Evolutionary conservation across 2,329 filamentous ascomycete species (phyloP), one percentile per base, ranked within the genome.

Genomic region (Aureobasidium zeae): DNA sequence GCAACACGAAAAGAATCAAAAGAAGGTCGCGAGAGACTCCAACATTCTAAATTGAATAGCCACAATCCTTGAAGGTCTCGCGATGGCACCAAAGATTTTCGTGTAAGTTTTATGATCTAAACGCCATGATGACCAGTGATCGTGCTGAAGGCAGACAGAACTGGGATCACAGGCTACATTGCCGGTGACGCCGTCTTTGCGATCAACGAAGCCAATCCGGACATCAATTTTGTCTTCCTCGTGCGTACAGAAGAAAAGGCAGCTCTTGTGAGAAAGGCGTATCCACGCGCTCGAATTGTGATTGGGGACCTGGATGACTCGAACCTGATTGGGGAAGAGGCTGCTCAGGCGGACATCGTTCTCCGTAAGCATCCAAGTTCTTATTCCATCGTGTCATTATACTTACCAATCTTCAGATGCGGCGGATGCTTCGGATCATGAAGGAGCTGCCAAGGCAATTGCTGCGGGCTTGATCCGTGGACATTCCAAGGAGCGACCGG

Each of bases 401-500:
- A 4, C 20, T 32, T 6, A 38, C 15, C 3, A 24, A 28, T 17
- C 6, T 4, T 63, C 48, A 31, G 5, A 74, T 47, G 62, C 65
- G 11, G 62, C 61, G 12, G 56, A 62, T 13, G 69, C 69, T 0
- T 15, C 13, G 4, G 70, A 74, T 48, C 65, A 75, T 48, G 61
- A 56, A 34, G 62, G 57, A 3, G 63, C 68, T 2, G 68, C 69
- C 0, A 62, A 61, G 8, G 72, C 75, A 5, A 69, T 78, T 26
- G 62, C 75, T 1, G 51, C 59, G 0, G 74, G 73, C 0, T 69
- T 80, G 17, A 62, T 64, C 0, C 55, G 57, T 53, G 55, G 57
- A 7, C 74, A 76, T 46, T 62, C 61, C 2, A 35, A 35, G 21
- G 57, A 55, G 13, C 60, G 63, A 4, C 56, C 54, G 8, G 53